Conservation (phyloP, 179 eudicot genomes). For the Camellia oleifera region DNA sequence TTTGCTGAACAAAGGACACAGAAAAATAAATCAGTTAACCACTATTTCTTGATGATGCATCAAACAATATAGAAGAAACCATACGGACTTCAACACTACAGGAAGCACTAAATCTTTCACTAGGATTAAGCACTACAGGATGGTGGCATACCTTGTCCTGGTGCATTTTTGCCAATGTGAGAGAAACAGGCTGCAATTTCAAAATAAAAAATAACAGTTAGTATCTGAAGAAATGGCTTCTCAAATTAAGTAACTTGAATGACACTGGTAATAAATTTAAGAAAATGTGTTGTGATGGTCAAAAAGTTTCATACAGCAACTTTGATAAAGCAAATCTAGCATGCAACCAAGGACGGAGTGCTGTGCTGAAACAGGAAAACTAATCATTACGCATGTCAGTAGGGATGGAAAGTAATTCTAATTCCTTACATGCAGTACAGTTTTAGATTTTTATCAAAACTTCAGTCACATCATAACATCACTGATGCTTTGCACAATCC, state of each 20-base stretch:
- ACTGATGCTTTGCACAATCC: not conserved
- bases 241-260: not conserved
- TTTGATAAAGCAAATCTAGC: not conserved
- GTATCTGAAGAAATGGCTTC: not conserved
- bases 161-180: constrained; percentile 49
- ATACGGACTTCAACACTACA: not conserved
- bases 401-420: not conserved
- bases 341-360: not conserved
- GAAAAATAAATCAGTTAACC: not conserved
- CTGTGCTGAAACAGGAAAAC: not conserved
- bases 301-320: not conserved
- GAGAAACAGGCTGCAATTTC: constrained; percentile 74
- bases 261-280: not conserved
- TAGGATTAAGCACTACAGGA: not conserved
- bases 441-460: not conserved
- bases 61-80: not conserved
- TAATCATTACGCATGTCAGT: not conserved
- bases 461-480: not conserved
- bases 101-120: not conserved
- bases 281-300: not conserved
- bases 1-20: constrained; percentile 40
- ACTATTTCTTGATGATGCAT: not conserved
- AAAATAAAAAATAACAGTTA: not conserved
- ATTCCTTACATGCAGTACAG: not conserved
- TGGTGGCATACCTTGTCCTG: constrained; percentile 43